Percentiles rank a stretch among this genome's conserved stretches.
Conservation (phyloP, 768 basidiomycete genomes). For the Boletus rubropictus region DNA sequence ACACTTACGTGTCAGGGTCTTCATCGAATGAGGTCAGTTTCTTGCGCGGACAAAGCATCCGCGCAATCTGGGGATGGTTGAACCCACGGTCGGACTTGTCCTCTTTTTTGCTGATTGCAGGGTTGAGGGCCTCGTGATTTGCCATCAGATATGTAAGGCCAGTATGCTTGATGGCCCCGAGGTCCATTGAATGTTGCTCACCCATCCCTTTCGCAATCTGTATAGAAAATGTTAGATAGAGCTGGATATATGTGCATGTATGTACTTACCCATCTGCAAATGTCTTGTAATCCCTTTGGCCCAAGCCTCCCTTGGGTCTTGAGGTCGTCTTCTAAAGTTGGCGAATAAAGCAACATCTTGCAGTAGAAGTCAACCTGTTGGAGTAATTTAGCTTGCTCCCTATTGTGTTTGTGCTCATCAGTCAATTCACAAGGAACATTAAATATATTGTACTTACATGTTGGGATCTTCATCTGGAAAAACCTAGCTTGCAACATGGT, state of each 20-base stretch:
- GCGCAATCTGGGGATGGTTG: neutral
- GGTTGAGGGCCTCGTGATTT: neutral
- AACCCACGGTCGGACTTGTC: neutral
- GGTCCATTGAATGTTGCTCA: too few species aligned
- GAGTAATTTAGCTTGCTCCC: neutral
- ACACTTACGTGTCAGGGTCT: neutral
- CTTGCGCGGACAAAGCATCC: neutral
- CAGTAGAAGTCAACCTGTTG: neutral
- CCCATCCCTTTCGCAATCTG: too few species aligned
- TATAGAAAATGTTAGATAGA: too few species aligned
- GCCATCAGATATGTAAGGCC: neutral
- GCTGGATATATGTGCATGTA: too few species aligned
- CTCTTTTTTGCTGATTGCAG: too few species aligned
- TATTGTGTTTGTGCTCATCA: neutral
- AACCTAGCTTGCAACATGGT: too few species aligned
- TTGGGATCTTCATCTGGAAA: neutral
- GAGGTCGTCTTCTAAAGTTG: neutral
- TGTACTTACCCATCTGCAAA: neutral
- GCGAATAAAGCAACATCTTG: neutral
- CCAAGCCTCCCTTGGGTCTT: neutral
- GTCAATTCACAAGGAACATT: neutral
- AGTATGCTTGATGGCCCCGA: neutral
- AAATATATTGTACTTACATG: neutral
- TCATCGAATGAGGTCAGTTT: neutral
- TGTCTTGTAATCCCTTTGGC: neutral